These are phyloP conservation scores for Oemleria cerasiformis DNA, from an alignment of 306 rosid genomes.

Conservation along the genomic window DNA sequence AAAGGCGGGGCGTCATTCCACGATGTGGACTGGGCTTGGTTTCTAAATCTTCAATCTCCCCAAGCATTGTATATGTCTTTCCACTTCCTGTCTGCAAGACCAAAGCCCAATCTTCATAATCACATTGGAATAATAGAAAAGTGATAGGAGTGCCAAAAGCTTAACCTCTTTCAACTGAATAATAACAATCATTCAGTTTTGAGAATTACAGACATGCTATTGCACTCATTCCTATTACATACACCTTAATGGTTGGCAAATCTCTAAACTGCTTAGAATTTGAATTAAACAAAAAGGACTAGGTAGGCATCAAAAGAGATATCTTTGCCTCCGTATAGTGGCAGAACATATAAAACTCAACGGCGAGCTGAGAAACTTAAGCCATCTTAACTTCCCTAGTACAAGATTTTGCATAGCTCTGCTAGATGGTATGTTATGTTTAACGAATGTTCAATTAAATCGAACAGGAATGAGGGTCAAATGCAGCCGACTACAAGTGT, in stretches of 20 bases:
- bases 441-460: neutral
- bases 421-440: too few species aligned
- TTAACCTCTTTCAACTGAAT: neutral
- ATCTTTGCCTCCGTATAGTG: neutral
- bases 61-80: slow-evolving; percentile 97
- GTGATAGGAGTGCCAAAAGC: neutral
- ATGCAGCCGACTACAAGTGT: neutral
- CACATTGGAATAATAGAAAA: neutral
- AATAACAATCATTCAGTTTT: neutral
- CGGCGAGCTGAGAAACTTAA: neutral
- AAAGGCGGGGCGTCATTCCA: slow-evolving; percentile 95
- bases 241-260: neutral
- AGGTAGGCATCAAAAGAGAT: neutral
- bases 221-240: neutral
- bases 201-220: neutral
- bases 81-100: slow-evolving; percentile 96
- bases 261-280: neutral
- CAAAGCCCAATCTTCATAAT: slow-evolving; percentile 24
- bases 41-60: slow-evolving; percentile 86
- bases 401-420: neutral
- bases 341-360: neutral
- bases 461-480: neutral
- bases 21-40: slow-evolving; percentile 82
- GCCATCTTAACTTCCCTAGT: neutral
- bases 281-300: neutral